These are phyloP conservation scores for Carallia brachiata DNA, from an alignment of 345 rosid genomes.

Conservation along the genomic window DNA sequence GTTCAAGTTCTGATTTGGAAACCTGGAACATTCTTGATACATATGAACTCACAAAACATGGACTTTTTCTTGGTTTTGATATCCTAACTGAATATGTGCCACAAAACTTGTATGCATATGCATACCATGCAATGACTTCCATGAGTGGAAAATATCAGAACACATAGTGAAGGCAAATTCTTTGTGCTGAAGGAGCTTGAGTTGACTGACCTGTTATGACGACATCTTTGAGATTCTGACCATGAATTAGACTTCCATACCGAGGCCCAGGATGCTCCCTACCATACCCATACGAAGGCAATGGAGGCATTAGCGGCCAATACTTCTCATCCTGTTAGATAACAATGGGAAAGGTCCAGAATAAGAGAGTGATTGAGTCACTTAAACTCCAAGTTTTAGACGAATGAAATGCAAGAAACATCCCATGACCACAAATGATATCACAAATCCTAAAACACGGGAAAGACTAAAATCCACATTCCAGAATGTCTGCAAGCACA, in stretches of 20 bases:
- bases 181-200: background rate
- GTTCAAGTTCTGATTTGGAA: background rate
- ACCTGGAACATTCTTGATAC: background rate
- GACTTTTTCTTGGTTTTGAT: too few relatives aligned
- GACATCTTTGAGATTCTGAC: constrained; percentile 62
- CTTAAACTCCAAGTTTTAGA: background rate
- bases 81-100: too few relatives aligned
- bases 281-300: constrained; percentile 62
- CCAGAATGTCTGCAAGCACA: too few relatives aligned
- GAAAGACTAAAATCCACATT: too few relatives aligned
- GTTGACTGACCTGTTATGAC: constrained; percentile 45
- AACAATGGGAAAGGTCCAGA: background rate
- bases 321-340: constrained; percentile 46
- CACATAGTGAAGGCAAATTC: background rate
- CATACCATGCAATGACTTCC: background rate
- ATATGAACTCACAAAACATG: background rate
- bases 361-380: background rate
- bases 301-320: constrained; percentile 58
- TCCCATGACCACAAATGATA: too few relatives aligned
- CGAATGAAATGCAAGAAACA: too few relatives aligned
- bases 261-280: constrained; percentile 64
- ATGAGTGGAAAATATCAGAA: background rate
- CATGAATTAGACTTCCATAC: constrained; percentile 61
- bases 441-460: too few relatives aligned
- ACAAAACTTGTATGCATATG: background rate